Base-by-base conservation (phyloP, 208 protist species). In the Leishmania guyanensis region DNA sequence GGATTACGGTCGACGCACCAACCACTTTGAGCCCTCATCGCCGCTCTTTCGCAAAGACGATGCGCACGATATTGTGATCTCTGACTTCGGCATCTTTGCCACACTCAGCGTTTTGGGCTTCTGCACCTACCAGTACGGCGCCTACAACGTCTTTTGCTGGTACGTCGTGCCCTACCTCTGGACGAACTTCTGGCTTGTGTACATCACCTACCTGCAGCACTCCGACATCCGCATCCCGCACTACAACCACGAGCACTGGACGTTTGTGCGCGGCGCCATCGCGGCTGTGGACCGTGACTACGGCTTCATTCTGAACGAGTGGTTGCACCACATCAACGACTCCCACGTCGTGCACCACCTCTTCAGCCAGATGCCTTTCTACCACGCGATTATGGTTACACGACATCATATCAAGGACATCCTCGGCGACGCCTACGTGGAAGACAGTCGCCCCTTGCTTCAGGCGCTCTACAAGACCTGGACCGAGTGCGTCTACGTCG, bases 331-430 rank as follows among this genome's bases (percentile, higher is more conserved):
- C 92, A 99, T 99, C 85, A 93, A 94, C 75, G 92, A 97, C 85
- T 98, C 97, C 5, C 98, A 99, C 87, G 96, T 99, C 20, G 86
- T 94, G 0, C 98, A 99, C 84, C 98, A 99, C 88, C 87, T 99
- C 75, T 98, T 98, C 86, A 98, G 94, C 72, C 88, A 97, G 78
- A 92, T 99, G 88, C 98, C 98, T 16, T 96, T 97, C 85, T 99
- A 99, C 88, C 81, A 98, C 82, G 98, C 98, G 48, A 92, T 98
- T 75, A 77, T 87, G 58, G 93, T 97, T 12, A 98, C 95, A 29
- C 85, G 88, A 46, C 83, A 92, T 71, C 81, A 96, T 84, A 94
- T 95, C 75, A 86, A 89, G 69, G 79, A 79, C 33, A 96, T 95
- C 58, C 88, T 96, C 9, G 90, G 90, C 6, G 86, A 92, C 68